These are phyloP conservation scores for Diplodia scrobiculata DNA, from an alignment of 2,329 filamentous ascomycete species.

Conservation along the genomic window DNA sequence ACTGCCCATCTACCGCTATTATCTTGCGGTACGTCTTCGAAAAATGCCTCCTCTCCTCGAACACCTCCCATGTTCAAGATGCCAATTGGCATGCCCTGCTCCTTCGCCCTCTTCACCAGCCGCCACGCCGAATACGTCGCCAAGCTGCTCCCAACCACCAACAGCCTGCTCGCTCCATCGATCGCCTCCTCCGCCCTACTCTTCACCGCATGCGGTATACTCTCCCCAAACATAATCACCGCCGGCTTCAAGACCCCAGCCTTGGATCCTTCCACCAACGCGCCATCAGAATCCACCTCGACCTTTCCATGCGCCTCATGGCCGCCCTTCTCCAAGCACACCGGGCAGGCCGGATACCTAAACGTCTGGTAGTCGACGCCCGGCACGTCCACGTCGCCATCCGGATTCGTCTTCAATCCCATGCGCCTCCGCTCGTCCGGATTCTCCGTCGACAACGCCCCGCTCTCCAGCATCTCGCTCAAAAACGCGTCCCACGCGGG, in stretches of 20 bases:
- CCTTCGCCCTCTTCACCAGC: conserved; percentile 78
- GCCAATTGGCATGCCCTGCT: conserved; percentile 80
- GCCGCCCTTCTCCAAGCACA: conserved; percentile 65
- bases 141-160: conserved; percentile 84
- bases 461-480: conserved; percentile 67
- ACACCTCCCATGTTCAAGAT: conserved; percentile 87
- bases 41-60: conserved; percentile 74
- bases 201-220: conserved; percentile 71
- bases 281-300: conserved; percentile 75
- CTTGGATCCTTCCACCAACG: conserved; percentile 66
- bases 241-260: conserved; percentile 88
- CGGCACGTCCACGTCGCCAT: conserved; percentile 90
- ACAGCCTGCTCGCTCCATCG: conserved; percentile 71
- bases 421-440: conserved; percentile 66
- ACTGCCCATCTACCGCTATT: conserved; percentile 41
- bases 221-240: conserved; percentile 96
- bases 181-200: conserved; percentile 75
- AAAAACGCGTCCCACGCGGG: conserved; percentile 83
- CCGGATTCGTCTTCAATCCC: conserved; percentile 83
- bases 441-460: conserved; percentile 77
- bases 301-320: conserved; percentile 50
- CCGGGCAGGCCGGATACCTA: conserved; percentile 85
- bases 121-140: conserved; percentile 96
- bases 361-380: conserved; percentile 87
- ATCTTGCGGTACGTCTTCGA: conserved; percentile 56